Conservation (phyloP, 495 filamentous ascomycete genomes). For the Penicillium nucicola region DNA sequence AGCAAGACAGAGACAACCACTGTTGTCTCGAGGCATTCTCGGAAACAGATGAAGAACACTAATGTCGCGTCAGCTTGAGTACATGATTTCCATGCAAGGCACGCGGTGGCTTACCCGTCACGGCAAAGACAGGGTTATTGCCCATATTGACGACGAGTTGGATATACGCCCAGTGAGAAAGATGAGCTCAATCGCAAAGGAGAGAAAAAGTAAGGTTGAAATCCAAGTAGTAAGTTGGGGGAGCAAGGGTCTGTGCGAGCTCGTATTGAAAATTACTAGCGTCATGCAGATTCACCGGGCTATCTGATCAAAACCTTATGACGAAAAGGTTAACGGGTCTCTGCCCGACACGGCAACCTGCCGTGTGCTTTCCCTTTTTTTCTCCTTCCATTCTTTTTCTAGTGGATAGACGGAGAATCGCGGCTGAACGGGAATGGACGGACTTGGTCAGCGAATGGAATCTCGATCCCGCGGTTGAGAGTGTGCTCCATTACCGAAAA, state of each 20-base stretch:
- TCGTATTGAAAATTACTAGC: neutral
- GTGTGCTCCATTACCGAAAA: neutral
- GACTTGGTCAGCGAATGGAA: neutral
- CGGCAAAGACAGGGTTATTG: constrained; percentile 20
- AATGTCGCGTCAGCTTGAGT: neutral
- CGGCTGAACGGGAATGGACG: neutral
- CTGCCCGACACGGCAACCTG: neutral
- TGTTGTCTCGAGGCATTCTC: constrained; percentile 76
- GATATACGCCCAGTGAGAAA: neutral
- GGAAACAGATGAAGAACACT: constrained; percentile 85
- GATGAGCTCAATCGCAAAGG: neutral
- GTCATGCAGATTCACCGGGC: neutral
- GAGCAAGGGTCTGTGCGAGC: too few relatives aligned
- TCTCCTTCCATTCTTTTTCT: neutral
- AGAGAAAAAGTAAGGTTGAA: neutral
- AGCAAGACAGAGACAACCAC: constrained; percentile 82
- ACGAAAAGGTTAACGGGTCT: neutral
- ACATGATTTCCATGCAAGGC: neutral
- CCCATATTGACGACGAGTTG: constrained; percentile 9
- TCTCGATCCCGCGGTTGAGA: neutral
- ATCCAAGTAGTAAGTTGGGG: neutral
- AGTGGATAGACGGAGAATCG: neutral
- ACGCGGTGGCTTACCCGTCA: constrained; percentile 12
- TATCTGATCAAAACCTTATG: constrained; percentile 1
- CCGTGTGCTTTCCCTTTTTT: neutral